Conservation (phyloP, 1,284 basidiomycete genomes). For the Apiotrichum domesticum region DNA sequence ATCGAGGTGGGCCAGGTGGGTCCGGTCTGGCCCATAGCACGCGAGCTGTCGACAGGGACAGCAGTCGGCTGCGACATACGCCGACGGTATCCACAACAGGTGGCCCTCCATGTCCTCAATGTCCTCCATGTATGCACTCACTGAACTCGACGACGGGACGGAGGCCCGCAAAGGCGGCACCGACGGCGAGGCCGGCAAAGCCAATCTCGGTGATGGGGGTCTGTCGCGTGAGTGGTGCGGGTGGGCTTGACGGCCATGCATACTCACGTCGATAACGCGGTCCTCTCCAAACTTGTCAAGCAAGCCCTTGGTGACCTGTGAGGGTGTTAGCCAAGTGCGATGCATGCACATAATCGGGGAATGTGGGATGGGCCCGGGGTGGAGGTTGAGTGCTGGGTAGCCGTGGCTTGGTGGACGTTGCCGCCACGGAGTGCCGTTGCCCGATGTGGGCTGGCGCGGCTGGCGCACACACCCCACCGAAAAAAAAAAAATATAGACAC, state of each 20-base stretch:
- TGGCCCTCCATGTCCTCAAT: neutral
- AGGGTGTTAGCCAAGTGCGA: neutral
- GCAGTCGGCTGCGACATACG: neutral
- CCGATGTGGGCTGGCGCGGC: no score
- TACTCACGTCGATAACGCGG: constrained; percentile 77
- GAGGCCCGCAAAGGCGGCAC: constrained; percentile 88
- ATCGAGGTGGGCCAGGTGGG: no score
- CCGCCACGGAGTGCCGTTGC: no score
- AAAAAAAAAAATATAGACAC: neutral
- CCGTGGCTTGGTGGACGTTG: no score
- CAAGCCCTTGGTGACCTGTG: constrained; percentile 88
- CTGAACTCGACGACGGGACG: constrained; percentile 98
- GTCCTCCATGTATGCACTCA: constrained; percentile 21
- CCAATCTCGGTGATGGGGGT: constrained; percentile 98
- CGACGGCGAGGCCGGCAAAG: constrained; percentile 93
- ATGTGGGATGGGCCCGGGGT: neutral
- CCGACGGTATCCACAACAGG: neutral
- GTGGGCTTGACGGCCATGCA: neutral
- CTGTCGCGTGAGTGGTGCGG: constrained; percentile 12
- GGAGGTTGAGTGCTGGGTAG: neutral
- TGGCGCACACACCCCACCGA: no score
- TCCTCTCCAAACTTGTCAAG: constrained; percentile 99
- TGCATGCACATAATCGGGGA: no score
- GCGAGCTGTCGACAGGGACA: no score
- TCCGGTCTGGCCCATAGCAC: no score